Evolutionary conservation across 345 rosid genomes (phyloP).

Genomic region (Murraya koenigii): DNA sequence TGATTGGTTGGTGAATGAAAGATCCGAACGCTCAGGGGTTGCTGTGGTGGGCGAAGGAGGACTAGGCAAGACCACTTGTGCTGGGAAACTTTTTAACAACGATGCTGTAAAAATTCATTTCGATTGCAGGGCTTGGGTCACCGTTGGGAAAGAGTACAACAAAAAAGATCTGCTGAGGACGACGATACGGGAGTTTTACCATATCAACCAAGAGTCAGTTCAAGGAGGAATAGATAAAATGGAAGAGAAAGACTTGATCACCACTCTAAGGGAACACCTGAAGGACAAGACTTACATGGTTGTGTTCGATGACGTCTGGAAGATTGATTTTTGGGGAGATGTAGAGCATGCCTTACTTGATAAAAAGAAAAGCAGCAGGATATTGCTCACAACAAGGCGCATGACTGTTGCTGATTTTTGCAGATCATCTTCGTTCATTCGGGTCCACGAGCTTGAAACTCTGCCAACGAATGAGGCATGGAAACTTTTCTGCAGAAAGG

Average conservation of each 20-base stretch:
- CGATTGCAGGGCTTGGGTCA: conserved; percentile 12
- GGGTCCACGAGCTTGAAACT: conserved; percentile 11
- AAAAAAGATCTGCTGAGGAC: background rate
- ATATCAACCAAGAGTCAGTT: background rate
- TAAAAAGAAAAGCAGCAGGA: conserved; percentile 12
- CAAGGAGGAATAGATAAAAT: background rate
- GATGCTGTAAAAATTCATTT: background rate
- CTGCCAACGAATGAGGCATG: background rate
- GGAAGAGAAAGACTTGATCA: conserved; percentile 8
- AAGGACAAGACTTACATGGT: conserved; percentile 11
- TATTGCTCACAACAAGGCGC: conserved; percentile 15
- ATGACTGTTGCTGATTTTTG: background rate
- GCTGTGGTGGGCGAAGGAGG: conserved; percentile 20
- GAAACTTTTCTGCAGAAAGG: conserved; percentile 15
- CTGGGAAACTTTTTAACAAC: conserved; percentile 8
- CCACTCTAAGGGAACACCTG: conserved; percentile 2
- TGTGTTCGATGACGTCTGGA: conserved; percentile 24
- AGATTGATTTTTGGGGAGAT: conserved; percentile 14
- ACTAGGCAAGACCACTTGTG: conserved; percentile 18
- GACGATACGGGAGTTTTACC: background rate
- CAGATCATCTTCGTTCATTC: background rate
- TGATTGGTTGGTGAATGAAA: background rate
- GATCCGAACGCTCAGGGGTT: background rate
- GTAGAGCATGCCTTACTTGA: conserved; percentile 18
- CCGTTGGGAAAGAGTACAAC: conserved; percentile 10